Percentiles rank a stretch among this genome's conserved stretches.
These are phyloP conservation scores for Verticillium nubilum DNA, from an alignment of 2,329 filamentous ascomycete genomes.

Conservation along the genomic window DNA sequence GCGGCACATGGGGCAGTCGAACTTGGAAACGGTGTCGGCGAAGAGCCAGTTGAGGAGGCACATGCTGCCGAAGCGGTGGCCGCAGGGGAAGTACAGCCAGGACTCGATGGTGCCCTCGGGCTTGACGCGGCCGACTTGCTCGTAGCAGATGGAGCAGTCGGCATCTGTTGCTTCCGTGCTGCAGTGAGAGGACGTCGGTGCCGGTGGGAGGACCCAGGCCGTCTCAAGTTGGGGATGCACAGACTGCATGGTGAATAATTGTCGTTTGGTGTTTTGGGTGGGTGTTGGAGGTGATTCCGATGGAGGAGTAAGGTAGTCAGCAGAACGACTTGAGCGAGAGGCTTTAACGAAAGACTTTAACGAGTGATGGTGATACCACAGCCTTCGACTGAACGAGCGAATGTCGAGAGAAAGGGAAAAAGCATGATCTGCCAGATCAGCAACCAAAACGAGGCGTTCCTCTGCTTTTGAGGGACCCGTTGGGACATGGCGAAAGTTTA, in stretches of 20 bases:
- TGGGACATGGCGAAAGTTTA: neutral
- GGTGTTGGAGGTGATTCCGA: too few relatives aligned
- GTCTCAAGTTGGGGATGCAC: neutral
- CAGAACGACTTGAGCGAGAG: neutral
- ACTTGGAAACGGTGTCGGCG: conserved; percentile 25
- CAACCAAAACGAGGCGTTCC: neutral
- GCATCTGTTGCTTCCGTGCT: conserved; percentile 3
- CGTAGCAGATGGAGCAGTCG: conserved; percentile 37
- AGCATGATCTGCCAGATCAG: neutral
- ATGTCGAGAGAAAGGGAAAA: neutral
- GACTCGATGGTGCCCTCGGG: conserved; percentile 30
- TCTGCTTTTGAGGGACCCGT: neutral
- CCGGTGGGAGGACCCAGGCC: neutral
- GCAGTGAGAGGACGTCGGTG: neutral
- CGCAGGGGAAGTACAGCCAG: conserved; percentile 35
- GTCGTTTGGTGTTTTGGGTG: neutral
- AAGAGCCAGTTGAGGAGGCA: conserved; percentile 38
- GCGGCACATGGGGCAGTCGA: conserved; percentile 35
- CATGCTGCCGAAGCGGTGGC: conserved; percentile 34
- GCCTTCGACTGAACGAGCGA: neutral
- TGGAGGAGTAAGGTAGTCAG: neutral
- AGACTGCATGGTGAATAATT: neutral
- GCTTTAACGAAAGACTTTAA: neutral
- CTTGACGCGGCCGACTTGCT: conserved; percentile 29
- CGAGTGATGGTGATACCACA: neutral